These are phyloP conservation scores for Yamadazyma atlantica DNA, from an alignment of 1,139 yeast genomes.

Conservation along the genomic window DNA sequence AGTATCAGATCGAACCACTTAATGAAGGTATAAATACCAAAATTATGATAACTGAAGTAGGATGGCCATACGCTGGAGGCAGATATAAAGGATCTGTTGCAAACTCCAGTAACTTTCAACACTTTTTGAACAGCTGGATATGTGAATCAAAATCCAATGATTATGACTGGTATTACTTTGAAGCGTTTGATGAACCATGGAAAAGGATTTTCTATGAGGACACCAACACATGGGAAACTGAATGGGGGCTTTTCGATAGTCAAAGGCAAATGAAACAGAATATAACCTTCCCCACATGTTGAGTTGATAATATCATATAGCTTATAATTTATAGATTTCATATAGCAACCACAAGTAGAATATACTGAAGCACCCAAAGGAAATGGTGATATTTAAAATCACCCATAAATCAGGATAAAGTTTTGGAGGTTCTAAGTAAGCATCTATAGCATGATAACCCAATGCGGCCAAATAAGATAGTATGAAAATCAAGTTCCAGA, in stretches of 20 bases:
- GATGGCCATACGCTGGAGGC: constrained; percentile 74
- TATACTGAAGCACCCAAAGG: constrained; percentile 71
- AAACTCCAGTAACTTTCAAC: constrained; percentile 41
- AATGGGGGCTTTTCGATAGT: constrained; percentile 64
- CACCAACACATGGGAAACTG: constrained; percentile 60
- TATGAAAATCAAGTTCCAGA: constrained; percentile 59
- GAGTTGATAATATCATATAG: neutral
- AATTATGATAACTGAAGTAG: constrained; percentile 59
- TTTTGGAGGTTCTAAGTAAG: constrained; percentile 50
- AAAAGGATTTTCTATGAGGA: constrained; percentile 51
- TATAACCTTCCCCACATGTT: constrained; percentile 14
- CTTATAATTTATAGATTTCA: constrained; percentile 30
- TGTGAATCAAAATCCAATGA: constrained; percentile 40
- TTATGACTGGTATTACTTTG: constrained; percentile 62
- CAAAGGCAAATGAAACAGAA: constrained; percentile 31
- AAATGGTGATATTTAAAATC: constrained; percentile 66
- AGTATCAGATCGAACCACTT: constrained; percentile 40
- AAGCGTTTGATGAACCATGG: constrained; percentile 78
- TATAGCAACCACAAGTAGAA: constrained; percentile 79
- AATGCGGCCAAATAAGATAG: constrained; percentile 59
- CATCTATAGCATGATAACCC: constrained; percentile 56
- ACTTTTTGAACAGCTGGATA: constrained; percentile 51
- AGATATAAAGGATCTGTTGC: constrained; percentile 46
- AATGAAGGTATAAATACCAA: constrained; percentile 24
- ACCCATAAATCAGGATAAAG: constrained; percentile 85